Evolutionary conservation across 2,329 filamentous ascomycete species (phyloP), one percentile per base, ranked within the genome.

Genomic region (Albophoma yamanashiensis): DNA sequence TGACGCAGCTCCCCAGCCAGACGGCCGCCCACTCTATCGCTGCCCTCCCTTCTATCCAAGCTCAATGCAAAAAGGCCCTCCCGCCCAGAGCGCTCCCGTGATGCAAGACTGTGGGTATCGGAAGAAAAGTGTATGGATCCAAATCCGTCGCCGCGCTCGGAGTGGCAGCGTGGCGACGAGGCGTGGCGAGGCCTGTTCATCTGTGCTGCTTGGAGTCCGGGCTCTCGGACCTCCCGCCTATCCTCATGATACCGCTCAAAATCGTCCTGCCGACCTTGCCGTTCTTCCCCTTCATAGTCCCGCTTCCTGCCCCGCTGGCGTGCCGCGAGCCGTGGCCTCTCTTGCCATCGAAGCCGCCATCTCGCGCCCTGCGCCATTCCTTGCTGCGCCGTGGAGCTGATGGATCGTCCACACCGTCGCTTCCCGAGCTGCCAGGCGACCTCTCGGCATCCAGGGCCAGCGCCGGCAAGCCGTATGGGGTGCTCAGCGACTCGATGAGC

Each of bases 361-460:
- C 50, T 8, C 50, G 50, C 31, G 31, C 31, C 50, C 70, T 66
- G 45, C 68, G 71, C 38, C 59, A 56, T n/a, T 75, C 73, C 39
- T 67, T 73, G 67, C 70, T 73, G 20, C 67, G 67, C 9, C 70
- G 67, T 5, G 66, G 64, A n/a, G 53, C 64, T 8, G 57, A 64
- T 8, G 56, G 53, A 11, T 68, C 66, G 15, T 71, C 72, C 5
- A 65, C 67, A 3, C 64, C 64, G 59, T 83, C 81, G 63, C 80
- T 82, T 17, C 79, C 80, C 1, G 81, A 81, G 17, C 79, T 82
- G 1, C 79, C 79, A 0, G 80, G 79, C 4, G 79, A 72, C 0
- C 69, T 65, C 31, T 73, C 69, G 40, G 65, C 66, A n/a, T 72
- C 71, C 56, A 66, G 65, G 31, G 62, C 61, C 25, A 65, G 62